A percentile compares a stretch with the other conserved stretches of the same genome.
Evolutionary conservation across 441 rosid species (phyloP).

Genomic region (Populus hybrid): DNA sequence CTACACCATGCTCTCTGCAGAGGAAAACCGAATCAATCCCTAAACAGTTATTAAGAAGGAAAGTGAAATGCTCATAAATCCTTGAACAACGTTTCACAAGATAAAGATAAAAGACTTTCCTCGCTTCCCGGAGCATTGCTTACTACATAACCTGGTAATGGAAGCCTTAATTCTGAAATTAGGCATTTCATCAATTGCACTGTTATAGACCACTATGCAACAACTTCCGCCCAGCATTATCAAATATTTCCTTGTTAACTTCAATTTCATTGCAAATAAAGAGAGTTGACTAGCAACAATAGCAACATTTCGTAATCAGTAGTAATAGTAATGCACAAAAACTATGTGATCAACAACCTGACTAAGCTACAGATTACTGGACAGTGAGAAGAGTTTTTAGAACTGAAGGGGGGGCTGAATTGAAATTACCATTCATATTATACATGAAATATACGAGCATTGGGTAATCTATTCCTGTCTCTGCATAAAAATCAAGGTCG

Average conservation of each 20-base stretch:
- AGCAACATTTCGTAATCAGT: neutral
- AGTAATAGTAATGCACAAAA: neutral
- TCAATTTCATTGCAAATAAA: neutral
- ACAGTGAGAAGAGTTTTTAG: neutral
- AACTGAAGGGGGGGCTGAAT: too few relatives aligned
- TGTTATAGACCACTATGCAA: neutral
- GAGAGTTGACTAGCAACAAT: neutral
- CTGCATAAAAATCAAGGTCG: neutral
- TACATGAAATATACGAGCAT: too few relatives aligned
- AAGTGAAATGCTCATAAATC: neutral
- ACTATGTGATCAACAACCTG: neutral
- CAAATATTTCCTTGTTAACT: neutral
- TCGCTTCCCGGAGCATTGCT: neutral
- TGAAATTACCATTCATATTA: neutral
- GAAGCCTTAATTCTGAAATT: neutral
- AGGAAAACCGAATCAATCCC: conserved; percentile 1
- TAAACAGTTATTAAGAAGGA: neutral
- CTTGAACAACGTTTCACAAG: neutral
- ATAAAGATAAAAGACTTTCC: neutral
- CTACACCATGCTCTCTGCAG: conserved; percentile 88
- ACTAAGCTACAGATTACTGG: neutral
- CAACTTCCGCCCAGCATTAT: neutral
- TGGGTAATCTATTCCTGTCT: neutral
- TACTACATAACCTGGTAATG: neutral
- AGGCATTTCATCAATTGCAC: neutral